Evolutionary conservation across 164 flowering plant genomes (phyloP).

Genomic region (Vitis riparia): DNA sequence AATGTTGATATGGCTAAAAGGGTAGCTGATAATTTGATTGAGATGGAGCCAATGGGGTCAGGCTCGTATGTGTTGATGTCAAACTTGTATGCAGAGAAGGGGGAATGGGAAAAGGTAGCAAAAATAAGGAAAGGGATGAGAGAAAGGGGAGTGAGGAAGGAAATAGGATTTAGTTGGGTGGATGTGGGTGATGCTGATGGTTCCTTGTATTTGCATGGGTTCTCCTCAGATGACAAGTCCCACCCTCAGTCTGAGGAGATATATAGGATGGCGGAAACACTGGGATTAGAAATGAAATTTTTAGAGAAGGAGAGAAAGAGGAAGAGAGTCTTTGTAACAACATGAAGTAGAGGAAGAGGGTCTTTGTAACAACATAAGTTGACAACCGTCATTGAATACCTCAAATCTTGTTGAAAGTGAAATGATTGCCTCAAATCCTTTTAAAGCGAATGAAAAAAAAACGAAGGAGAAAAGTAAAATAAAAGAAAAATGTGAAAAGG

Average conservation of each 20-base stretch:
- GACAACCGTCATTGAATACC: too few species aligned
- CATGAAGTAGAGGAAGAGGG: too few species aligned
- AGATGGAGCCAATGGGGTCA: conserved; percentile 70
- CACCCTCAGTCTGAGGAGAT: conserved; percentile 69
- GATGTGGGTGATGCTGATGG: conserved; percentile 52
- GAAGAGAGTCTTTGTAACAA: too few species aligned
- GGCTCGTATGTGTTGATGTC: conserved; percentile 85
- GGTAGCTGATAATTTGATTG: conserved; percentile 52
- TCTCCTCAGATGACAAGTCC: conserved; percentile 73
- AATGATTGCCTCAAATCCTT: too few species aligned
- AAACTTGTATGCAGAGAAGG: conserved; percentile 82
- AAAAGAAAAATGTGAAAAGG: too few species aligned
- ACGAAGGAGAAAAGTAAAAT: too few species aligned
- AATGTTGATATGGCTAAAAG: conserved; percentile 73
- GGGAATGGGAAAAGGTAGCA: conserved; percentile 87
- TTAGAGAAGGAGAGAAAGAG: too few species aligned
- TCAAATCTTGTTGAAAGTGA: too few species aligned
- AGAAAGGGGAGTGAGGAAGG: conserved; percentile 68
- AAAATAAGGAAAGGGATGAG: conserved; percentile 73
- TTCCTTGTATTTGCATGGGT: conserved; percentile 56
- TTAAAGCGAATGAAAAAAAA: too few species aligned
- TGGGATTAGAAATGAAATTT: conserved; percentile 48
- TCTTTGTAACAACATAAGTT: too few species aligned
- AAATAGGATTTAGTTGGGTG: conserved; percentile 90
- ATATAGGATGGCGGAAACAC: conserved; percentile 44